A percentile compares a stretch with the other conserved stretches of the same genome.
Evolutionary conservation across 1,284 basidiomycete genomes (phyloP).

Genomic region (Leucoagaricus sp.): DNA sequence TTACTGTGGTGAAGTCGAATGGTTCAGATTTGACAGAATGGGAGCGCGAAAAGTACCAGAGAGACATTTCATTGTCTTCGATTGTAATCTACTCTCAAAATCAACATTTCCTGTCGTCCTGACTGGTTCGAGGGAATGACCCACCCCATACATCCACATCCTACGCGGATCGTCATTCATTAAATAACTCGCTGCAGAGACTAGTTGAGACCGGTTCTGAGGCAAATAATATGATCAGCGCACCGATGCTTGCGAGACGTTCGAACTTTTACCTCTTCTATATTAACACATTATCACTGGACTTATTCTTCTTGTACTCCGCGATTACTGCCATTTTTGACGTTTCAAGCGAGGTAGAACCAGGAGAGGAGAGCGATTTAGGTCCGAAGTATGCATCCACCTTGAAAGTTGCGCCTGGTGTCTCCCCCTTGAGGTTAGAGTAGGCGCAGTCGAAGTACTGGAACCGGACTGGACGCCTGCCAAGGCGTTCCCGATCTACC

Average conservation of each 20-base stretch:
- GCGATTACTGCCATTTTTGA: not conserved
- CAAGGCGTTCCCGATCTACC: no score
- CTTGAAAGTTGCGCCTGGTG: no score
- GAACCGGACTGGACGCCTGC: not conserved
- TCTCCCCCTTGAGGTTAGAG: not conserved
- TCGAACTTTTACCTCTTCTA: not conserved
- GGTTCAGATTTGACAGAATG: slow-evolving; percentile 15
- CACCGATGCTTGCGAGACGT: not conserved
- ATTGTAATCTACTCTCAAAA: not conserved
- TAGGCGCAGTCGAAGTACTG: not conserved
- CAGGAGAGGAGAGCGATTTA: no score
- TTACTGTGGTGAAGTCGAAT: slow-evolving; percentile 15
- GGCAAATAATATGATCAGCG: no score
- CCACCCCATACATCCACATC: slow-evolving; percentile 10
- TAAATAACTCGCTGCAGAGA: slow-evolving; percentile 5
- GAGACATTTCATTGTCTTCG: slow-evolving; percentile 7
- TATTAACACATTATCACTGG: not conserved
- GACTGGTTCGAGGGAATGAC: not conserved
- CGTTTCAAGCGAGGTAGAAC: not conserved
- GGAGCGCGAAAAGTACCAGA: slow-evolving; percentile 5
- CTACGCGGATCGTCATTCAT: slow-evolving; percentile 16
- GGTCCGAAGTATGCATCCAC: not conserved
- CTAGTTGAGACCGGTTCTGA: no score
- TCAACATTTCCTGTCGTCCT: not conserved
- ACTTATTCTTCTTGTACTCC: not conserved